Base-by-base conservation (phyloP, 139 green algal species). In the Tetratostichococcus sp. region DNA sequence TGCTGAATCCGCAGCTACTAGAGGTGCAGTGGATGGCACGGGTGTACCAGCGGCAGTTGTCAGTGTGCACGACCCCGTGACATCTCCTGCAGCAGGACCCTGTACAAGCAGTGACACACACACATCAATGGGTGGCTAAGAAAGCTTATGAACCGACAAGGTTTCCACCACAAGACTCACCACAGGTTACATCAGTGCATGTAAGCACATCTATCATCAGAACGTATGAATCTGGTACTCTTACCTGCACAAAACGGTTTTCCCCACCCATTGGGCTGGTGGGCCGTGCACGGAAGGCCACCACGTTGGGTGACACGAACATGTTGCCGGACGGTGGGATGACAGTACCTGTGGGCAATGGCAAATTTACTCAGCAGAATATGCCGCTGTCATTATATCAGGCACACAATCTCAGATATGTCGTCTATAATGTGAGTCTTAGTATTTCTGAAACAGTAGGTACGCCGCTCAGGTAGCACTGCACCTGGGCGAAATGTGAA, bases 401-500 rank as follows among this genome's bases (percentile, higher is more conserved):
- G n/a, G n/a, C n/a, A n/a, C n/a, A n/a, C n/a, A n/a, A n/a, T n/a
- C n/a, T n/a, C n/a, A n/a, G n/a, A n/a, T n/a, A n/a, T n/a, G n/a
- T n/a, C n/a, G 23, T 31, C 58, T 11, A n/a, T 6, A n/a, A 66
- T n/a, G 8, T 50, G 39, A 50, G 14, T 8, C 39, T 50, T 14
- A 22, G 8, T 50, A 50, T 8, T 14, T 14, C 14, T 50, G n/a
- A n/a, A 8, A 50, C 39, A 50, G 39, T 50, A 14, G 8, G 39
- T 14, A 8, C 14, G 39, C 39, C 39, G 39, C 39, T 50, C 8
- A 21, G 28, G 4, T 16, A 21, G 26, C 14, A 26, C 62, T 32
- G 30, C 43, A 89, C 86, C 87, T 73, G 74, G 73, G 5, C 73
- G 71, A 39, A 89, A 84, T 21, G 43, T 80, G 26, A 76, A 71